phyloP scores from a whole-genome alignment of 306 rosid species.

The Luffa aegyptiaca region DNA sequence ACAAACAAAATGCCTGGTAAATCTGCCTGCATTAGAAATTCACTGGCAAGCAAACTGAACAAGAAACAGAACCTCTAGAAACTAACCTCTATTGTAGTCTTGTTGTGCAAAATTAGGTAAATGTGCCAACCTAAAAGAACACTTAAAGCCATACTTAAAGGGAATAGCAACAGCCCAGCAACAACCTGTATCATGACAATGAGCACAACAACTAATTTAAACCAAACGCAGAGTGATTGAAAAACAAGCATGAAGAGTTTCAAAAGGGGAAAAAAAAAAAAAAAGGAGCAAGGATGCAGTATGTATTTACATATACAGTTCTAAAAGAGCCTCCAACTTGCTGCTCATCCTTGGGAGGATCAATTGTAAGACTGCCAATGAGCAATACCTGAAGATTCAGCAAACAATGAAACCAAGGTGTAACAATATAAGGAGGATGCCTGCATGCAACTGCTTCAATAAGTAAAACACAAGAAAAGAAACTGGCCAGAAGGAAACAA shows the following conservation, averaged over 20 bases:
- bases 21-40: not conserved
- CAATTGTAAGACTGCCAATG: constrained; percentile 67
- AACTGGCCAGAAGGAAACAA: not conserved
- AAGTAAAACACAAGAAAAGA: not conserved
- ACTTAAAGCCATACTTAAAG: constrained; percentile 55
- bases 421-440: not conserved
- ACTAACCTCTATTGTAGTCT: constrained; percentile 90
- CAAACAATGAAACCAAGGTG: not conserved
- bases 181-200: constrained; percentile 45
- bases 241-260: not conserved
- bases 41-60: not conserved
- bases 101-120: constrained; percentile 78
- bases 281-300: not conserved
- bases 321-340: constrained; percentile 50
- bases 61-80: not conserved
- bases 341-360: constrained; percentile 45
- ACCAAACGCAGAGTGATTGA: not conserved
- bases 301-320: constrained; percentile 59
- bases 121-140: constrained; percentile 91
- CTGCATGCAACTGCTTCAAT: not conserved
- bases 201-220: constrained; percentile 18
- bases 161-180: constrained; percentile 69
- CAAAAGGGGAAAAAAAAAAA: not conserved
- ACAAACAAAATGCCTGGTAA: constrained; percentile 11
- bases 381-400: constrained; percentile 60